phyloP scores from a whole-genome alignment of 2,329 filamentous ascomycete species.

The Sarocladiaceae sp. region DNA sequence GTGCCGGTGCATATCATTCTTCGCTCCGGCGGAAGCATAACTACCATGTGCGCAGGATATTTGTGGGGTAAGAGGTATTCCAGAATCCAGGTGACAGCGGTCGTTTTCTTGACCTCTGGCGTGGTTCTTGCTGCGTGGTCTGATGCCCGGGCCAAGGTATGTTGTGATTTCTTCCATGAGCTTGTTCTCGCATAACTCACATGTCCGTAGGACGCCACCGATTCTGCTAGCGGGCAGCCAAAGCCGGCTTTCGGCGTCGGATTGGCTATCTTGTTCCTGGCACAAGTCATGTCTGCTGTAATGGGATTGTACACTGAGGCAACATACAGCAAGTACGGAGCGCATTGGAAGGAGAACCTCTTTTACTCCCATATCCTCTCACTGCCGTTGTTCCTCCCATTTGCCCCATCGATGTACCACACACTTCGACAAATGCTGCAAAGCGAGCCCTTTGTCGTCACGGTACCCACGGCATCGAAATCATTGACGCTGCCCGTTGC shows the following conservation, averaged over 20 bases:
- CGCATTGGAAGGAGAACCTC: slow-evolving; percentile 91
- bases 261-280: slow-evolving; percentile 77
- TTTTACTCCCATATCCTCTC: slow-evolving; percentile 86
- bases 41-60: slow-evolving; percentile 88
- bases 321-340: slow-evolving; percentile 79
- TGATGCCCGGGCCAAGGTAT: slow-evolving; percentile 79
- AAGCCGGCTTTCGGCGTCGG: slow-evolving; percentile 50
- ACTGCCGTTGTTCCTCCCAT: slow-evolving; percentile 71
- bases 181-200: background rate
- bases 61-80: slow-evolving; percentile 83
- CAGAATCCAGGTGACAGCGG: slow-evolving; percentile 72
- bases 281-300: slow-evolving; percentile 84
- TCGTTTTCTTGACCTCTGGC: slow-evolving; percentile 77
- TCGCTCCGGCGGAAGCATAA: slow-evolving; percentile 90
- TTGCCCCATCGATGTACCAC: slow-evolving; percentile 58
- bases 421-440: slow-evolving; percentile 61
- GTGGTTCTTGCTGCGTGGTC: slow-evolving; percentile 87
- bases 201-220: background rate
- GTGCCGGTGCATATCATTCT: slow-evolving; percentile 97
- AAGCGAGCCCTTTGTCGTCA: slow-evolving; percentile 53
- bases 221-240: background rate
- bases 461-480: slow-evolving; percentile 11
- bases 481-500: slow-evolving; percentile 39
- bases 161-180: slow-evolving; percentile 12
- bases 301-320: slow-evolving; percentile 96